Percentiles rank a stretch among this genome's conserved stretches.
Conservation (phyloP, 805 yeast species). For the Kodamaea hsintzibuensis region DNA sequence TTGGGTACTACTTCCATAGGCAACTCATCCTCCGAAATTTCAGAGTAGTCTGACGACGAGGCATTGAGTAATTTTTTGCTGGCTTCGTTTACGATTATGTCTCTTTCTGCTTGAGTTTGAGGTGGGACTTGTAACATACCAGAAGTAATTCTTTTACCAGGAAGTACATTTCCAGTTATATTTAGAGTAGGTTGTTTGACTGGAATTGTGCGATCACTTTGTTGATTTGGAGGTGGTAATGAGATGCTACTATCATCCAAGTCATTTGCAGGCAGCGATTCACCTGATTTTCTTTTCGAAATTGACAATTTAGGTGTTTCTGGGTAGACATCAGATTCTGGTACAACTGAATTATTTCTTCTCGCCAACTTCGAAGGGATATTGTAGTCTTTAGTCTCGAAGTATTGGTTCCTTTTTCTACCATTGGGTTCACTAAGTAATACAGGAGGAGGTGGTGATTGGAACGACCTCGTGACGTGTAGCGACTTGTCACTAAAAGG, state of each 20-base stretch:
- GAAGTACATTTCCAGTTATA: background rate
- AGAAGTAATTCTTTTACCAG: conserved; percentile 34
- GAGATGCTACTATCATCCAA: conserved; percentile 24
- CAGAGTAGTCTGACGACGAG: background rate
- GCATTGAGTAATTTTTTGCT: background rate
- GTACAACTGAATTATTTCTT: conserved; percentile 1
- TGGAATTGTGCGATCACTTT: conserved; percentile 28
- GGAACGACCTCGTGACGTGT: conserved; percentile 4
- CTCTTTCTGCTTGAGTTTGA: conserved; percentile 27
- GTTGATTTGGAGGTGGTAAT: conserved; percentile 37
- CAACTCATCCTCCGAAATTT: background rate
- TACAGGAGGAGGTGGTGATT: conserved; percentile 26
- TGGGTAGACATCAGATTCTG: background rate
- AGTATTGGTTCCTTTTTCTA: conserved; percentile 22
- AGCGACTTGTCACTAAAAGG: conserved; percentile 1
- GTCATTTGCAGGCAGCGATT: conserved; percentile 7
- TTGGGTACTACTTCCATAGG: conserved; percentile 15
- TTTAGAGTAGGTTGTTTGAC: conserved; percentile 19
- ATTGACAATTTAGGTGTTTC: conserved; percentile 8
- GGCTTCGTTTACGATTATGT: conserved; percentile 7
- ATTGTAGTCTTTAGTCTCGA: conserved; percentile 23
- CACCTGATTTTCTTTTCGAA: background rate
- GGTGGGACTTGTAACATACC: conserved; percentile 43
- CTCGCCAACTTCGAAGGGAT: conserved; percentile 21
- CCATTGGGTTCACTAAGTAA: conserved; percentile 9